Base-by-base conservation (phyloP, 768 basidiomycete genomes). In the Hortiboletus flavorubellus region DNA sequence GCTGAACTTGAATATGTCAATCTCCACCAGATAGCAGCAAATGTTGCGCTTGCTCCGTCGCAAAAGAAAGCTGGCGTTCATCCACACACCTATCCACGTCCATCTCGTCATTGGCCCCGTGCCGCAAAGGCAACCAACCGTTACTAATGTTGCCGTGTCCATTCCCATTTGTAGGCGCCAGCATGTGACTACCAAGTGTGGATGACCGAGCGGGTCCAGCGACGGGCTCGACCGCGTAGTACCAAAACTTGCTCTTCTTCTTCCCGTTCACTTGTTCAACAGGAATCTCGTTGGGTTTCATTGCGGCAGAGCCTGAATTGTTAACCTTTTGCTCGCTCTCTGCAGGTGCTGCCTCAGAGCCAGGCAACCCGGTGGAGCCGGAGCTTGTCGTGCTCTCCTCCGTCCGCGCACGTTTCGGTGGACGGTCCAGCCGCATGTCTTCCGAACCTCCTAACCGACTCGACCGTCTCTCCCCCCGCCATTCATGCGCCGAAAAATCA, bases 201-300 rank as follows among this genome's bases (percentile, higher is more conserved):
- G 59, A 51, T 46, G 63, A 61, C 26, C 43, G 54, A 35, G 61
- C 16, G 12, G 72, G 59, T 26, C 72, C 75, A 8, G 79, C 69
- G 42, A 80, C 63, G 1, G 89, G 87, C 62, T 93, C 91, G 26
- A 93, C 88, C 18, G 91, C 91, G 59, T 93, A 93, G 42, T 87
- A 86, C 90, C 91, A 91, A 68, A 85, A 92, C 64, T 88, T 91
- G 65, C 91, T 92, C 69, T 80, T 85, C 75, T 89, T 92, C 75
- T 86, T 90, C 57, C 90, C 89, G 34, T 81, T 83, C 23, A 90
- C 77, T 55, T 86, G 80, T 54, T 90, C 90, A 66, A 90, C 59
- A n/a, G 86, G 86, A 41, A 84, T 75, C 66, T 93, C 89, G 35
- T 77, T 84, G 14, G 87, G 81, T 65, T 85, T 90, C 59, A 89